Conservation (phyloP, 768 basidiomycete species). For the Russula brevipes region DNA sequence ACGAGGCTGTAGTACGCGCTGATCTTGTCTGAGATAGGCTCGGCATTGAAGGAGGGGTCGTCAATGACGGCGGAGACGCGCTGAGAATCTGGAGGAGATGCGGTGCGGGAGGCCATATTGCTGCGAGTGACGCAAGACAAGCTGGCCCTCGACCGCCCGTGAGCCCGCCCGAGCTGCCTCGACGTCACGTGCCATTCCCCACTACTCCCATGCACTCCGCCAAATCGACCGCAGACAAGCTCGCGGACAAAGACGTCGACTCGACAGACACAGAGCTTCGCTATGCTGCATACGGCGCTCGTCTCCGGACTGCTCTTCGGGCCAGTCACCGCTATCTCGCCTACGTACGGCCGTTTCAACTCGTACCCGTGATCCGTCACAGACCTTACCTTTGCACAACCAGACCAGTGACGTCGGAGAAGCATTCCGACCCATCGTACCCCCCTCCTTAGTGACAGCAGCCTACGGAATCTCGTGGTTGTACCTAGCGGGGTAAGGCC, state of each 20-base stretch:
- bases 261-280: constrained; percentile 63
- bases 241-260: constrained; percentile 61
- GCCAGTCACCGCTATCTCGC: constrained; percentile 69
- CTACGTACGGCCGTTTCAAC: constrained; percentile 45
- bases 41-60: constrained; percentile 24
- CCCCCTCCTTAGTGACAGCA: constrained; percentile 63
- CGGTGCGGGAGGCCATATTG: constrained; percentile 26
- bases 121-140: constrained; percentile 8
- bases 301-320: constrained; percentile 68
- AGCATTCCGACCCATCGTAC: constrained; percentile 74
- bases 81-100: constrained; percentile 31
- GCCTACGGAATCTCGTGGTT: constrained; percentile 81
- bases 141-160: too few species aligned
- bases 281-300: constrained; percentile 73
- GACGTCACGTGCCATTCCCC: constrained; percentile 9
- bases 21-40: constrained; percentile 62
- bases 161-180: background rate
- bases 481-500: constrained; percentile 60
- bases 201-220: constrained; percentile 30
- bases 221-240: constrained; percentile 46
- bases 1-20: constrained; percentile 91
- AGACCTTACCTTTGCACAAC: constrained; percentile 3
- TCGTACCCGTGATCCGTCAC: constrained; percentile 22
- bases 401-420: constrained; percentile 82
- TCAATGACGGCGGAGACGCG: constrained; percentile 30